These are phyloP conservation scores for Astrothelium macrocarpum DNA, from an alignment of 495 filamentous ascomycete genomes.

Conservation along the genomic window DNA sequence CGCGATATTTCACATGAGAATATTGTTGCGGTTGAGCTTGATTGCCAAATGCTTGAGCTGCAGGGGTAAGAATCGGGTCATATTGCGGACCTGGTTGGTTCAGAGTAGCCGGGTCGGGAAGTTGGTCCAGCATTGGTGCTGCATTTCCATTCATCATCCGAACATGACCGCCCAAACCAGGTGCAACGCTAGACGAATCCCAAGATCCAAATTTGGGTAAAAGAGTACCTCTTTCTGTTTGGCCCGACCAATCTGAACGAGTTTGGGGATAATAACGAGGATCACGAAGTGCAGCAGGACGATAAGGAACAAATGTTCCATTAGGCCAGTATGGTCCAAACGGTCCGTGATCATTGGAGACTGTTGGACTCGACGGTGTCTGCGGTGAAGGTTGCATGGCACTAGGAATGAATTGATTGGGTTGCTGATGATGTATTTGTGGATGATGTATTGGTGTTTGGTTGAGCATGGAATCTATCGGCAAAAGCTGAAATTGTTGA, in stretches of 20 bases:
- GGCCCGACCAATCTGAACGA: conserved; percentile 7
- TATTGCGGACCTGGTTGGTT: neutral
- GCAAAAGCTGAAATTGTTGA: conserved; percentile 17
- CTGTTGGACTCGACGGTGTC: conserved; percentile 58
- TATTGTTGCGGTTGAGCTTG: neutral
- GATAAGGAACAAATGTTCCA: conserved; percentile 64
- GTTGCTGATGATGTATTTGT: conserved; percentile 21
- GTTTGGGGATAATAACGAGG: conserved; percentile 37
- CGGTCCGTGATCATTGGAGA: conserved; percentile 60
- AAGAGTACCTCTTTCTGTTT: conserved; percentile 6
- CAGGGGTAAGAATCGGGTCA: neutral
- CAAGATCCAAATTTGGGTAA: neutral
- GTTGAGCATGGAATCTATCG: conserved; percentile 35
- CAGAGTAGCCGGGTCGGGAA: neutral
- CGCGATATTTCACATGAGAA: neutral
- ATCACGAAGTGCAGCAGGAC: conserved; percentile 56
- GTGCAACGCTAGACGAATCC: neutral
- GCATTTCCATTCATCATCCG: neutral
- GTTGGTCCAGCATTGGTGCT: neutral
- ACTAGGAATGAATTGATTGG: conserved; percentile 46
- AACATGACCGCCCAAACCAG: neutral
- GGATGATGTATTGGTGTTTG: conserved; percentile 27
- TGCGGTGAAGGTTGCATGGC: conserved; percentile 64
- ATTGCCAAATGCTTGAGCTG: neutral
- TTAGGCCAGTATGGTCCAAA: conserved; percentile 75